These are phyloP conservation scores for Backusella luteola DNA, from an alignment of 192 early-diverging fungal genomes.

Conservation along the genomic window DNA sequence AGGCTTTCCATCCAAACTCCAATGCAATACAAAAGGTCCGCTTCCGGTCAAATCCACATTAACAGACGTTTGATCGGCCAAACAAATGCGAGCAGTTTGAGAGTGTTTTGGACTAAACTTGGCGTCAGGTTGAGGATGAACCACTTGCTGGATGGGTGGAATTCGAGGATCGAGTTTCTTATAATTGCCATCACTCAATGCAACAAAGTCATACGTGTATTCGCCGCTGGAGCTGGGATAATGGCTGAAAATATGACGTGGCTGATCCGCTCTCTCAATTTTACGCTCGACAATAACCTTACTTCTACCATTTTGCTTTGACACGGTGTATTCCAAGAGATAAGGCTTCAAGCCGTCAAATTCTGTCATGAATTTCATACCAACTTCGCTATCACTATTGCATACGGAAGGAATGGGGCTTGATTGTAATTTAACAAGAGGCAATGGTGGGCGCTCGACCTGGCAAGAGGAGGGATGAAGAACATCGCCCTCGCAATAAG, in stretches of 20 bases:
- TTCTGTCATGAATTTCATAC: conserved; percentile 34
- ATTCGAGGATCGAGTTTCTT: conserved; percentile 24
- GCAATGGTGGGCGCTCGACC: conserved; percentile 36
- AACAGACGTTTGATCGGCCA: conserved; percentile 35
- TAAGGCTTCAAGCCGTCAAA: conserved; percentile 33
- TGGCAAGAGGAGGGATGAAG: conserved; percentile 34
- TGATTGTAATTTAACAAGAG: conserved; percentile 12
- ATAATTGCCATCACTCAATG: conserved; percentile 31
- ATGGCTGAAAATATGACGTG: conserved; percentile 32
- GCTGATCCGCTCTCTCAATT: conserved; percentile 20
- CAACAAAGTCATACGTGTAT: conserved; percentile 36
- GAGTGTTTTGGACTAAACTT: conserved; percentile 13
- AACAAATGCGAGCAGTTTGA: conserved; percentile 29
- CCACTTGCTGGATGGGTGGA: conserved; percentile 30
- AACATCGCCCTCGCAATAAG: conserved; percentile 32
- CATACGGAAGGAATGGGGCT: conserved; percentile 40
- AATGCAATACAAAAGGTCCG: conserved; percentile 37
- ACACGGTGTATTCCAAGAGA: conserved; percentile 26
- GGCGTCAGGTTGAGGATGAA: conserved; percentile 47
- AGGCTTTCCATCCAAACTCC: conserved; percentile 28
- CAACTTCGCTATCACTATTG: conserved; percentile 30
- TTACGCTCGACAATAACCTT: conserved; percentile 8
- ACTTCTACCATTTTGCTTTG: conserved; percentile 13
- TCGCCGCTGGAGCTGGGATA: conserved; percentile 34
- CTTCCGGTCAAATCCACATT: conserved; percentile 37